Evolutionary conservation across 2,329 filamentous ascomycete species (phyloP).

Genomic region (Fusarium sp.): DNA sequence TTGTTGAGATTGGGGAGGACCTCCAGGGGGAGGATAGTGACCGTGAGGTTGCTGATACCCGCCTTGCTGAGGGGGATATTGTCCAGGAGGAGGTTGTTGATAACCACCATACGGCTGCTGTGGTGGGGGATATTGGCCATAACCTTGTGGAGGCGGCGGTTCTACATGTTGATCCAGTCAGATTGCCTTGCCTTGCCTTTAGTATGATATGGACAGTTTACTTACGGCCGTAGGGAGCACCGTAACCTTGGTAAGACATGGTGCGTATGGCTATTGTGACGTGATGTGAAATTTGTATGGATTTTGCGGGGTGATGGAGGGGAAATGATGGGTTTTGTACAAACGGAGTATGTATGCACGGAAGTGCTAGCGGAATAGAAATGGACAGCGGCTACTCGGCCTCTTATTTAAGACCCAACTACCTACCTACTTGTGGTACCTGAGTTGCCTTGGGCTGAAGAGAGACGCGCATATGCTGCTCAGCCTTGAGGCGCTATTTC

Average conservation of each 20-base stretch:
- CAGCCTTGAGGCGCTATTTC: constrained; percentile 31
- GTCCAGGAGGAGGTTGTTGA: constrained; percentile 46
- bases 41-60: constrained; percentile 48
- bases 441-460: constrained; percentile 13
- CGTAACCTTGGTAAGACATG: constrained; percentile 51
- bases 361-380: constrained; percentile 4
- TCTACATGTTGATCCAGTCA: constrained; percentile 16
- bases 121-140: constrained; percentile 48
- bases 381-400: constrained; percentile 15
- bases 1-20: constrained; percentile 41
- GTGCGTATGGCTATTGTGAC: constrained; percentile 23
- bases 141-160: constrained; percentile 50
- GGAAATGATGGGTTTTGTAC: constrained; percentile 4
- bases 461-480: constrained; percentile 24
- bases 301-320: constrained; percentile 20
- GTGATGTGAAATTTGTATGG: background rate
- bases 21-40: constrained; percentile 46
- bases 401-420: constrained; percentile 23
- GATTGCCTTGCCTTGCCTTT: background rate
- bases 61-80: constrained; percentile 43
- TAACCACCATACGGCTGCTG: constrained; percentile 45
- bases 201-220: constrained; percentile 13
- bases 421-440: background rate
- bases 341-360: background rate
- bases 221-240: constrained; percentile 48